These are phyloP conservation scores for Lachancea nothofagi DNA, from an alignment of 805 yeast genomes.

Conservation along the genomic window DNA sequence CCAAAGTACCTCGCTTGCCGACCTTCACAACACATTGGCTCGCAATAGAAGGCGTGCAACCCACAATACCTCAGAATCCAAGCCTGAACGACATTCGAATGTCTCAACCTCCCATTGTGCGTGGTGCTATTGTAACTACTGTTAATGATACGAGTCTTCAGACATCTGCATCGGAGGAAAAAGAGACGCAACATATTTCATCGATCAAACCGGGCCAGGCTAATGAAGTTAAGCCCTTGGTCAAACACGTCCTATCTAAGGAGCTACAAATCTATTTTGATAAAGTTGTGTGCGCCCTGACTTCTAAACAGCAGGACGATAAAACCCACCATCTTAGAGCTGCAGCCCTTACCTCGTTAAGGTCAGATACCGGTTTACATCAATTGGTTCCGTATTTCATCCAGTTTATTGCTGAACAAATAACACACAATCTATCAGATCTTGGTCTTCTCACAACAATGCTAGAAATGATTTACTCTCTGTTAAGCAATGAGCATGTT, in stretches of 20 bases:
- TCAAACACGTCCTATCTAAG: conserved; percentile 89
- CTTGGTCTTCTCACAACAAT: conserved; percentile 69
- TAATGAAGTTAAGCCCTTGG: conserved; percentile 76
- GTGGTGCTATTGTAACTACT: conserved; percentile 77
- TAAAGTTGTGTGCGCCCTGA: conserved; percentile 74
- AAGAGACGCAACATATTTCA: conserved; percentile 27
- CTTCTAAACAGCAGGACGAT: conserved; percentile 46
- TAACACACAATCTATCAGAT: conserved; percentile 78
- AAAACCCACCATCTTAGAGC: conserved; percentile 44
- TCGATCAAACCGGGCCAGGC: conserved; percentile 39
- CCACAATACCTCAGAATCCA: conserved; percentile 96
- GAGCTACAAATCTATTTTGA: conserved; percentile 93
- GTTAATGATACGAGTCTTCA: conserved; percentile 44
- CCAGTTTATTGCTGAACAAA: conserved; percentile 92
- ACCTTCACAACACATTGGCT: conserved; percentile 96
- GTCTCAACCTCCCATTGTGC: conserved; percentile 63
- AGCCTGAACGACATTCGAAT: conserved; percentile 62
- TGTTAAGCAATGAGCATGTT: conserved; percentile 74
- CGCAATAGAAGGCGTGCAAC: conserved; percentile 98
- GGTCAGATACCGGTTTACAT: conserved; percentile 92
- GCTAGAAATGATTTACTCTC: conserved; percentile 82
- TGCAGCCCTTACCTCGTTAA: conserved; percentile 80
- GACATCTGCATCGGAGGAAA: conserved; percentile 27
- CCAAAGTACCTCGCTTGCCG: conserved; percentile 88
- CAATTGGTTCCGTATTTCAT: conserved; percentile 95